Conservation (phyloP, 2,329 filamentous ascomycete genomes). For the Helminthosporium solani region DNA sequence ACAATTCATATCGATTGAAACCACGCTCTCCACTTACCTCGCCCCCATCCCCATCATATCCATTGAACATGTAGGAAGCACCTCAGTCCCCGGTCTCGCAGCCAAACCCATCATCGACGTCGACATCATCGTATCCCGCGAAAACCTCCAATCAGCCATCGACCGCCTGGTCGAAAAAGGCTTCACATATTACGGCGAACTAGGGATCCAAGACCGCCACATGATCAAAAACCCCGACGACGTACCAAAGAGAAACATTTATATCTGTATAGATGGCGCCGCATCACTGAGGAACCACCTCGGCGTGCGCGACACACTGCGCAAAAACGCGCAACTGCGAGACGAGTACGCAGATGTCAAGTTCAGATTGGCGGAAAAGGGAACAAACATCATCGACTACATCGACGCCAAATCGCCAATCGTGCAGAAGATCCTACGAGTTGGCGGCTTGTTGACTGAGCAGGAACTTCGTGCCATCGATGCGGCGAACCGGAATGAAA, state of each 20-base stretch:
- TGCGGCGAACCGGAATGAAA: slow-evolving; percentile 16
- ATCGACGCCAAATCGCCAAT: slow-evolving; percentile 21
- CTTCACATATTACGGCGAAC: slow-evolving; percentile 41
- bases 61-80: slow-evolving; percentile 44
- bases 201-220: slow-evolving; percentile 39
- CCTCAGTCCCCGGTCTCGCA: slow-evolving; percentile 37
- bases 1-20: slow-evolving; percentile 27
- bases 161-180: slow-evolving; percentile 32
- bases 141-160: slow-evolving; percentile 27
- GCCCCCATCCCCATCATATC: slow-evolving; percentile 14
- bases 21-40: slow-evolving; percentile 17
- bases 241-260: slow-evolving; percentile 35
- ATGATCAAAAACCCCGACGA: slow-evolving; percentile 35
- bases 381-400: slow-evolving; percentile 24
- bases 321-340: slow-evolving; percentile 29
- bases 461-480: slow-evolving; percentile 23
- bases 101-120: slow-evolving; percentile 44
- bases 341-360: slow-evolving; percentile 31
- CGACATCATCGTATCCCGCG: slow-evolving; percentile 33
- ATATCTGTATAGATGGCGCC: slow-evolving; percentile 40
- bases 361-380: slow-evolving; percentile 18
- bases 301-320: slow-evolving; percentile 39
- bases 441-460: slow-evolving; percentile 13
- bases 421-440: slow-evolving; percentile 21
- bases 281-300: slow-evolving; percentile 42